Base-by-base conservation (phyloP, 2,329 filamentous ascomycete species). In the Phaeosphaeriaceae sp. region DNA sequence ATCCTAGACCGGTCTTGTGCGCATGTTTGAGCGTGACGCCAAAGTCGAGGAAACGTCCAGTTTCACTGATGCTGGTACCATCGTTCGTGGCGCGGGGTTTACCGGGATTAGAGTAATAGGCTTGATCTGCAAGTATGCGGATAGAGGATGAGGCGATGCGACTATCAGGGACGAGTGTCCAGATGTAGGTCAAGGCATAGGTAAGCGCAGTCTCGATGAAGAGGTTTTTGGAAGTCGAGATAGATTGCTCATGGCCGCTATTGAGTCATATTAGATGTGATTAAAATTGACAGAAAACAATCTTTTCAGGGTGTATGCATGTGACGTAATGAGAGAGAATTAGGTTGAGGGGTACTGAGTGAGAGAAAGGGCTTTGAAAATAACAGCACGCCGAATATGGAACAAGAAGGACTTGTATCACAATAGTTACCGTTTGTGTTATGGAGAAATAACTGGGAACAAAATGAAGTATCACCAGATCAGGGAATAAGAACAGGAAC, bases 1-100 rank as follows among this genome's bases (percentile, higher is more conserved):
- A 97, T 50, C 94, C 94, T 23, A 99, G 84, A 2, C 94, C 94
- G 0, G 94, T 99, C 79, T 99, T 99, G 81, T 97, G 89, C 13
- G 93, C 92, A 55, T 87, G 82, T 49, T 81, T 77, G 29, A 99
- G 83, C 5, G 86, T 83, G 13, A 93, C 87, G 35, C 83, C 82
- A 75, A 96, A 96, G 69, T 87, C 83, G 56, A 85, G 82, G 77
- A 97, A 97, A 54, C 85, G 85, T 13, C 68, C 66, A 9, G 17
- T 32, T 21, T 6, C 45, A 17, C 9, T 58, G 52, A 18, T 56
- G 48, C n/a, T n/a, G n/a, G n/a, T n/a, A n/a, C n/a, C n/a, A n/a
- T n/a, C n/a, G n/a, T n/a, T n/a, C n/a, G n/a, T n/a, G n/a, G n/a
- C n/a, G n/a, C n/a, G 58, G 33, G 9, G 51, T 58, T 64, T 26